Percentiles rank a stretch among this genome's conserved stretches.
Evolutionary conservation across 345 rosid genomes (phyloP).

Genomic region (Acer yangbiense): DNA sequence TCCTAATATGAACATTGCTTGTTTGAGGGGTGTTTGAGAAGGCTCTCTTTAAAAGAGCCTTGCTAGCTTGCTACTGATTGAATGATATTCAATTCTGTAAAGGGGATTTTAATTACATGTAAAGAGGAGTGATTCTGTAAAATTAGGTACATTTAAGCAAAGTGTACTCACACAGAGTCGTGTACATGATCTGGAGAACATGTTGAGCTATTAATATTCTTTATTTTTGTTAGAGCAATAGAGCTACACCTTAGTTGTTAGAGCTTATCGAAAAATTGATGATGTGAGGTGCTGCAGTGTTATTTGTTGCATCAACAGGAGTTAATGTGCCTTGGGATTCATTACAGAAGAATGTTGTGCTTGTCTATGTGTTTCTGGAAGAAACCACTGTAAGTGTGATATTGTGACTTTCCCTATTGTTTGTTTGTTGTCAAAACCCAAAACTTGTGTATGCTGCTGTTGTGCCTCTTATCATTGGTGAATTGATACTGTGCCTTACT

Average conservation of each 20-base stretch:
- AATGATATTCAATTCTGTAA: too few species aligned
- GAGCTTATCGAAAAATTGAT: conserved; percentile 40
- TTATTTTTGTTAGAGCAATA: background rate
- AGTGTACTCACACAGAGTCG: background rate
- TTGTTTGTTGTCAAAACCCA: background rate
- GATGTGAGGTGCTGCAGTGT: conserved; percentile 58
- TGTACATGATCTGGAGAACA: background rate
- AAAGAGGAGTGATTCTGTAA: too few species aligned
- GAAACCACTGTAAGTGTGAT: conserved; percentile 10
- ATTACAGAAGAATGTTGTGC: too few species aligned
- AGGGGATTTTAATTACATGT: too few species aligned
- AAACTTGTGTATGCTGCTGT: background rate
- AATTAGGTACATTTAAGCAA: too few species aligned
- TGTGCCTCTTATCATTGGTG: background rate
- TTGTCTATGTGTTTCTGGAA: too few species aligned
- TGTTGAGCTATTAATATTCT: background rate
- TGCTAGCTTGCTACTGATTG: too few species aligned
- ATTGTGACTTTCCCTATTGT: conserved; percentile 9
- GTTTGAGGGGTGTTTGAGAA: background rate
- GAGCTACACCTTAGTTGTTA: background rate
- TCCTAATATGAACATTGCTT: background rate
- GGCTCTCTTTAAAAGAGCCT: too few species aligned
- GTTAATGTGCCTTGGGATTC: too few species aligned
- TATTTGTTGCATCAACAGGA: conserved; percentile 61
- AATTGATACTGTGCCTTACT: background rate